Conservation (phyloP, 495 filamentous ascomycete genomes). For the Rostrohypoxylon terebratum region DNA sequence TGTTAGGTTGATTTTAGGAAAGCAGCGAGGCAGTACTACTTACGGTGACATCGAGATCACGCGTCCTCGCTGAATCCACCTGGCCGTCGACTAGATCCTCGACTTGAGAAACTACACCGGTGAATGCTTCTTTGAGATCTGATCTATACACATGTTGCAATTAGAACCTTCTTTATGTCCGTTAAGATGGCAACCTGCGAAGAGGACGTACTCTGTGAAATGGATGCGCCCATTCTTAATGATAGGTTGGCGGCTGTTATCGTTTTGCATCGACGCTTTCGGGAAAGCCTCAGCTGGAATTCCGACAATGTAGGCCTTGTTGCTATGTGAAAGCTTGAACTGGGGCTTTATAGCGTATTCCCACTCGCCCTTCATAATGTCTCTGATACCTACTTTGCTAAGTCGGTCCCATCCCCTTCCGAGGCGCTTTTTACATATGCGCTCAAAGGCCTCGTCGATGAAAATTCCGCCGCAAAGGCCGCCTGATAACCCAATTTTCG, state of each 20-base stretch:
- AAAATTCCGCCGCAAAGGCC: slow-evolving; percentile 42
- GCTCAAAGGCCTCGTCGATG: slow-evolving; percentile 45
- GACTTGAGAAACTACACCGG: slow-evolving; percentile 2
- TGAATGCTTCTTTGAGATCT: slow-evolving; percentile 20
- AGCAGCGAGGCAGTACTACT: not conserved
- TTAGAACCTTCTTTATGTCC: not conserved
- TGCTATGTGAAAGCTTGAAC: slow-evolving; percentile 20
- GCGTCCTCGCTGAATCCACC: not conserved
- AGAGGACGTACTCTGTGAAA: slow-evolving; percentile 22
- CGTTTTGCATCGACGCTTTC: not conserved
- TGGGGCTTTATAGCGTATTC: slow-evolving; percentile 44
- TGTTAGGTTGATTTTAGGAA: too few species aligned
- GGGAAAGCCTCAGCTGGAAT: slow-evolving; percentile 32
- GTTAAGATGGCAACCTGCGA: too few species aligned
- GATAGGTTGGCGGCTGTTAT: slow-evolving; percentile 19
- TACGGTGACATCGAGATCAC: slow-evolving; percentile 13
- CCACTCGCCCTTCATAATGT: slow-evolving; percentile 47
- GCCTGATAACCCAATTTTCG: not conserved
- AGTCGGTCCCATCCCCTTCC: slow-evolving; percentile 24
- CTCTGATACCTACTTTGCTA: slow-evolving; percentile 25
- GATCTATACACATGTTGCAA: too few species aligned
- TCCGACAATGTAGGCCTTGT: slow-evolving; percentile 23
- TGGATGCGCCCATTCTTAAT: slow-evolving; percentile 30
- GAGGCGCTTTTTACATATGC: slow-evolving; percentile 29
- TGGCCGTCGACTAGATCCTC: slow-evolving; percentile 19